These are phyloP conservation scores for Tetradesmus lagerheimii DNA, from an alignment of 139 green algal species.

Conservation along the genomic window DNA sequence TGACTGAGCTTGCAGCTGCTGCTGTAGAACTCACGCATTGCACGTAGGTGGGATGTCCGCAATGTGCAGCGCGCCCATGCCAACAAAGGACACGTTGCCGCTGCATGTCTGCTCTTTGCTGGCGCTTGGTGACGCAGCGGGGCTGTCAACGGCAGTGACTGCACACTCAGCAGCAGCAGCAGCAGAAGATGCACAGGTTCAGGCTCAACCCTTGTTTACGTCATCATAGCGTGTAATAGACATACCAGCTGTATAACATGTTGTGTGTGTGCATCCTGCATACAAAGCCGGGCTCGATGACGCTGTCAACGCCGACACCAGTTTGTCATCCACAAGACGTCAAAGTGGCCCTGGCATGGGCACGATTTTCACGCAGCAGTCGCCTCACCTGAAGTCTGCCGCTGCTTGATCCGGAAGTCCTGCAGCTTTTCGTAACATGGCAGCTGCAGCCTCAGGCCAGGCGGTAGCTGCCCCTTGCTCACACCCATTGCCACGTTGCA, in stretches of 20 bases:
- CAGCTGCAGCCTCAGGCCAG: not conserved
- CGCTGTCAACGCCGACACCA: no score
- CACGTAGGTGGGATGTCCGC: not conserved
- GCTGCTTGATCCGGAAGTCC: not conserved
- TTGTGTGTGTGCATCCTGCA: no score
- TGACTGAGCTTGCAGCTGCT: no score
- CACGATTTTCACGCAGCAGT: no score
- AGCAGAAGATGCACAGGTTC: no score
- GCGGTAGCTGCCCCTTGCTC: not conserved
- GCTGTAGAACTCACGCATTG: not conserved
- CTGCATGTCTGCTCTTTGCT: not conserved
- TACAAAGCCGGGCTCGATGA: no score
- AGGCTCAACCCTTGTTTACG: no score
- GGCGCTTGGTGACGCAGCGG: not conserved
- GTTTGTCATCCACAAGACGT: no score
- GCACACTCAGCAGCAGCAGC: no score
- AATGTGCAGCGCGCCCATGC: not conserved
- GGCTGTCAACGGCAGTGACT: not conserved
- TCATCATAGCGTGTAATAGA: no score
- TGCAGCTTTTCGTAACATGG: not conserved
- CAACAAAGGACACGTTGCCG: not conserved
- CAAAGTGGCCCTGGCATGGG: no score
- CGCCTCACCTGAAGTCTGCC: not conserved
- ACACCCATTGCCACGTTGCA: not conserved
- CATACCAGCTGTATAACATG: no score